Base-by-base conservation (phyloP, 1,139 yeast species). In the Candida sanyaensis region DNA sequence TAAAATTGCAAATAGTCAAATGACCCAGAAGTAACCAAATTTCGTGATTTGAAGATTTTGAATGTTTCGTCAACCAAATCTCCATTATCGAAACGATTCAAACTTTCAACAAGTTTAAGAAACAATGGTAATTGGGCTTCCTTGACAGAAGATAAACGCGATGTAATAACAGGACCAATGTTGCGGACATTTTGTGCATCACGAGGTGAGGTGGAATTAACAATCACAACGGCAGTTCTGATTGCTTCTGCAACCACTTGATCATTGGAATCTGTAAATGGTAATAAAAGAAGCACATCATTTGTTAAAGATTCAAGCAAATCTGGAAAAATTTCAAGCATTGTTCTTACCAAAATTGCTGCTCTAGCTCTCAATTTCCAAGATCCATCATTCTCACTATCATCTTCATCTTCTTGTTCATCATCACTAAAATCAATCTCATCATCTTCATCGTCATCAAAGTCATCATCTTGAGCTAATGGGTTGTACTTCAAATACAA, bases 361-460 rank as follows among this genome's bases (percentile, higher is more conserved):
- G 90, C 69, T 48, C 77, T 78, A 38, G 81, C 72, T 50, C 96
- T 73, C 32, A 89, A 63, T 55, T 83, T 84, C 89, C 95, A 86
- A 1, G 88, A 80, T 28, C 83, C 81, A 55, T 86, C 91, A 45
- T 81, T 83, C 37, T 65, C 68, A 26, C 58, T 67, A 21, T 48
- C 54, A 13, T 55, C 59, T 40, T 53, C 55, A 9, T 51, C 58
- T 7, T 58, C 56, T 44, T 77, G 81, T 41, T 73, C 75, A 41
- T 73, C 81, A 39, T 72, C 79, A 31, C 76, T 78, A 45, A 65
- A 65, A 23, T 59, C 68, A 17, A 68, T 64, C 32, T 66, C 70
- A n/a, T 74, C 81, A 11, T 68, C 74, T 23, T 75, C 81, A 30
- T 59, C 71, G 60, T 68, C 75, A 11, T 68, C 77, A 27, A 64